Evolutionary conservation across 495 filamentous ascomycete genomes (phyloP), one percentile per base, ranked within the genome.

Genomic region (Daldinia caldariorum): DNA sequence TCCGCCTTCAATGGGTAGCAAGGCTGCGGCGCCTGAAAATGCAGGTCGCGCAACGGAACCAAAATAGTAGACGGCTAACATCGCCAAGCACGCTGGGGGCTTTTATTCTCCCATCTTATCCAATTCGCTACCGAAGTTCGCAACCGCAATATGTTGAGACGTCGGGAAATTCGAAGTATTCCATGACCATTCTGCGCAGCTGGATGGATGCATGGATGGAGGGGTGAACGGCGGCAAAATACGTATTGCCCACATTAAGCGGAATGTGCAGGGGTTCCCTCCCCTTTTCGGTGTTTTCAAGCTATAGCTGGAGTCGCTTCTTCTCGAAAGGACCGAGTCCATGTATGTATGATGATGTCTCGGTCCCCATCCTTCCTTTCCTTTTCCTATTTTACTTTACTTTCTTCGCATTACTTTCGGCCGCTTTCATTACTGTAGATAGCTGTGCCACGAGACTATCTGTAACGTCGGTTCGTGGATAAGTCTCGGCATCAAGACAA

Each of bases 241-340:
- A 72, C 63, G 69, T 54, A 63, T 68, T 61, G 64, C n/a, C 56
- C 68, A 74, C 65, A 76, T 74, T 76, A 69, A 74, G 71, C 74
- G 65, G 69, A 72, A 69, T 65, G 63, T 32, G 39, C 66, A 58
- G 57, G 67, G 68, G 32, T 55, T 63, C 55, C 61, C 47, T 65
- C 58, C 58, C 65, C 66, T 60, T 68, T 76, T 74, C 62, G 71
- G 71, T 69, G 65, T 34, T 57, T 63, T 62, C 66, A 43, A 38
- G 56, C 60, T 32, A 49, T 70, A 62, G 39, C 64, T 73, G 18
- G 61, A 45, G 57, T 66, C 35, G 63, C 41, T 66, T 73, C 18
- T 35, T 39, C 54, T 63, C 51, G 67, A 76, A 74, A 60, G 68
- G 71, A 49, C 74, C 74, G 69, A 76, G 71, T 76, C 47, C 0